Conservation (phyloP, 1,284 basidiomycete genomes). For the Marasmius oreades region DNA sequence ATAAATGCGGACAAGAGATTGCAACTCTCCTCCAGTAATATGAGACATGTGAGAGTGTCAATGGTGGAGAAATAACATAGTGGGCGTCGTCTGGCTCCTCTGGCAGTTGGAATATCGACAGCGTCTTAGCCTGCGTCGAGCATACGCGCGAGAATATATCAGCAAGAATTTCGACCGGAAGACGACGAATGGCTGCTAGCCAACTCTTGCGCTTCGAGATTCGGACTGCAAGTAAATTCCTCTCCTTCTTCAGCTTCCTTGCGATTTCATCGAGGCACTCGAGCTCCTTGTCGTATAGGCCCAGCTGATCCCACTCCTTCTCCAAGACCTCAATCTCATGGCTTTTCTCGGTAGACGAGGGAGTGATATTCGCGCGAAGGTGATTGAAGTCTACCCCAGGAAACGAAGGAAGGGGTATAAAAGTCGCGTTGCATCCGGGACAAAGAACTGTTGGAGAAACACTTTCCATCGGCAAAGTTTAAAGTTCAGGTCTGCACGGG, state of each 20-base stretch:
- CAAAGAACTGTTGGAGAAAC: too few species aligned
- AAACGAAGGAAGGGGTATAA: not conserved
- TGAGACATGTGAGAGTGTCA: not conserved
- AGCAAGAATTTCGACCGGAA: not conserved
- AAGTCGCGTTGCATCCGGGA: too few species aligned
- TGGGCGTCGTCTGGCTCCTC: not conserved
- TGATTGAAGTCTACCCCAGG: not conserved
- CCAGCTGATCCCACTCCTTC: not conserved
- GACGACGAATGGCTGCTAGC: not conserved
- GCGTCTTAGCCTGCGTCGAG: not conserved
- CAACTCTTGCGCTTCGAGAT: not conserved
- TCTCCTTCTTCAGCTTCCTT: not conserved
- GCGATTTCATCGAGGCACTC: not conserved
- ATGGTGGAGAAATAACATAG: not conserved
- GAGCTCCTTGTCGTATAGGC: not conserved
- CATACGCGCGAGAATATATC: not conserved
- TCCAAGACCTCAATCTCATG: not conserved
- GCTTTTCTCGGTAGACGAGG: not conserved
- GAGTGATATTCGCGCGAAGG: not conserved
- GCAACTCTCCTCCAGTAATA: not conserved
- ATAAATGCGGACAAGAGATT: not conserved
- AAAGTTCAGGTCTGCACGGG: too few species aligned
- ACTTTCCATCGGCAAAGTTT: too few species aligned
- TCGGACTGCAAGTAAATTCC: not conserved
- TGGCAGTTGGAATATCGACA: not conserved